These are phyloP conservation scores for Coniochaeta hoffmannii DNA, from an alignment of 2,329 filamentous ascomycete genomes.

Conservation along the genomic window DNA sequence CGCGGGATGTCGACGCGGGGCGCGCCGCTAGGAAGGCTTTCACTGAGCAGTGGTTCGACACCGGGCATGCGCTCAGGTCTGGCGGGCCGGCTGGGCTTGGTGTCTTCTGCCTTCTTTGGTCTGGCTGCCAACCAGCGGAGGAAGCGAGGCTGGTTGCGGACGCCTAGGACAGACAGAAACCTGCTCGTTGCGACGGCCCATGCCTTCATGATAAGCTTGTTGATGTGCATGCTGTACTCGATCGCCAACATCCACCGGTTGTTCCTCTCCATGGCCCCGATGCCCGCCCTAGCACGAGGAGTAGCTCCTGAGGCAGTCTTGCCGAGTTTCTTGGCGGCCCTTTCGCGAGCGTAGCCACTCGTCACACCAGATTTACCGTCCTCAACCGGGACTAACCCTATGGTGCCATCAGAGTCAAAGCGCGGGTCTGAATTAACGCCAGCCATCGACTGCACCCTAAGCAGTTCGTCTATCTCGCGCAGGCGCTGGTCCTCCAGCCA, in stretches of 20 bases:
- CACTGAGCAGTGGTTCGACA: not conserved
- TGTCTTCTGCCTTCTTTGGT: slow-evolving; percentile 13
- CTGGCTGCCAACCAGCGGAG: slow-evolving; percentile 42
- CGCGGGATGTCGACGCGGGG: slow-evolving; percentile 35
- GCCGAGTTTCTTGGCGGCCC: slow-evolving; percentile 52
- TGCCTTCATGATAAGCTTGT: slow-evolving; percentile 54
- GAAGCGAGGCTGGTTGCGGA: slow-evolving; percentile 58
- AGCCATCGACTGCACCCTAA: slow-evolving; percentile 40
- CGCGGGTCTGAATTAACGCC: slow-evolving; percentile 33
- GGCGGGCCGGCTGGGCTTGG: slow-evolving; percentile 17
- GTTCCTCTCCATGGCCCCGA: slow-evolving; percentile 72
- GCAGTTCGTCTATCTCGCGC: slow-evolving; percentile 60
- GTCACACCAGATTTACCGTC: slow-evolving; percentile 32
- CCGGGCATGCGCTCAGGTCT: slow-evolving; percentile 7
- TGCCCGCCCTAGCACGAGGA: slow-evolving; percentile 46
- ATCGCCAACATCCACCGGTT: slow-evolving; percentile 70
- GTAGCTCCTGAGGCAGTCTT: slow-evolving; percentile 36
- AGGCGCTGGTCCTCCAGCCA: slow-evolving; percentile 89
- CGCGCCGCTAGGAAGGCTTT: not conserved
- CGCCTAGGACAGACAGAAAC: slow-evolving; percentile 49
- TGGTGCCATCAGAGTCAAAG: slow-evolving; percentile 45
- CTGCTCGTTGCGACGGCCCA: slow-evolving; percentile 46
- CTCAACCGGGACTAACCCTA: slow-evolving; percentile 48
- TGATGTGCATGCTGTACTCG: slow-evolving; percentile 71
- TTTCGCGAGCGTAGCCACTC: slow-evolving; percentile 63